Base-by-base conservation (phyloP, 129 eudicot genomes). In the Saposhnikovia divaricata region DNA sequence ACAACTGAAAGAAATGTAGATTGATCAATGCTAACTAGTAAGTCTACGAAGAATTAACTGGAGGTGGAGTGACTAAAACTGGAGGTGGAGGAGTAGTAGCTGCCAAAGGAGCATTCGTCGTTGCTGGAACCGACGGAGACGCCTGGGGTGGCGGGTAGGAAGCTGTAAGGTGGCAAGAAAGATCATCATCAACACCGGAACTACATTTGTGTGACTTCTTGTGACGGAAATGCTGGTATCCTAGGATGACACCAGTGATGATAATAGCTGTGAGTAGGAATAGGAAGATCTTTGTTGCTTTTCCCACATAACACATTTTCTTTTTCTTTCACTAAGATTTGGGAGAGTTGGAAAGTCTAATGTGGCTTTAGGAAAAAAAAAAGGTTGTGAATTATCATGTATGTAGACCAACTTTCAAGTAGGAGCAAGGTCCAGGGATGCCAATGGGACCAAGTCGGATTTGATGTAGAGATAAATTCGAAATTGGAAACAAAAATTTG, bases 251-350 rank as follows among this genome's bases (percentile, higher is more conserved):
- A 25, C 91, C 96, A n/a, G 89, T 85, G 45, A 95, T 81, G 6
- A 86, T 88, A 5, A 89, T 77, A 6, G 66, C 88, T 0, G 89
- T 79, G 40, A 90, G 78, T 53, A 95, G 85, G 90, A 95, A 92
- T 81, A 95, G 86, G 93, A 95, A 95, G 88, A 95, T 95, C 97
- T 92, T 95, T 76, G 98, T 95, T 38, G 98, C 98, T 85, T 95
- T 95, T 25, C 98, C 98, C 50, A 95, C 88, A 78, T 90, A 95
- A 72, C 98, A 94, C 93, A 94, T 85, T 78, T 63, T 75, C 23
- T 23, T 28, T 8, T 59, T 11, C 5, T 63, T 31, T 8, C 12
- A 65, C 31, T 59, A 23, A 59, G 68, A 25, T 65, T 66, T 18
- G 3, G 16, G 4, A 14, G 72, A 5, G 19, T 66, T 10, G 28